phyloP scores from a whole-genome alignment of 371 early-diverging fungal genomes.

The Mortierella sp. region DNA sequence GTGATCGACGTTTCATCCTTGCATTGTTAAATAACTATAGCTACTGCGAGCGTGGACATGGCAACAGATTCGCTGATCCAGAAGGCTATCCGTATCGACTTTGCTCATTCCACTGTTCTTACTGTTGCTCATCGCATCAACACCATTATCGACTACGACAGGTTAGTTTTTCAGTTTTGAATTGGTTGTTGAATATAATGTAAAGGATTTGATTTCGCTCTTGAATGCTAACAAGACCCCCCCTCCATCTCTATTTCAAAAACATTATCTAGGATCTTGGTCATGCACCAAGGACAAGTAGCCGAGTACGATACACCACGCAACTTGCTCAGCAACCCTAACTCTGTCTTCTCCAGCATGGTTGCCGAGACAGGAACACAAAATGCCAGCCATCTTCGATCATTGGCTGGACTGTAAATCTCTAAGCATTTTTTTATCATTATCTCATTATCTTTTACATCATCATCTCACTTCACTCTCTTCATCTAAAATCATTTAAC shows the following conservation, averaged over 20 bases:
- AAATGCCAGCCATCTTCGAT: conserved; percentile 40
- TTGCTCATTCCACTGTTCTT: conserved; percentile 88
- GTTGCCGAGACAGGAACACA: conserved; percentile 79
- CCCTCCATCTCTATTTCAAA: neutral
- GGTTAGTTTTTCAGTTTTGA: conserved; percentile 10
- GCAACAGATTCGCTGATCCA: conserved; percentile 56
- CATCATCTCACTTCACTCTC: neutral
- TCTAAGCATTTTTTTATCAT: neutral
- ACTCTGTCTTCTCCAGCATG: conserved; percentile 80
- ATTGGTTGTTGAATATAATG: too few species aligned
- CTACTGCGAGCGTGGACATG: conserved; percentile 56
- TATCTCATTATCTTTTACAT: neutral
- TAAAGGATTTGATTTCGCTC: neutral
- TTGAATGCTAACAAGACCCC: neutral
- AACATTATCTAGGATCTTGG: conserved; percentile 44
- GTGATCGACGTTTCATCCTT: neutral
- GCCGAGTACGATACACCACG: conserved; percentile 63
- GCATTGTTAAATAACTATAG: conserved; percentile 10
- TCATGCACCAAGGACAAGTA: conserved; percentile 61
- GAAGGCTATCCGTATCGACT: conserved; percentile 88
- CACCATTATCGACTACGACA: conserved; percentile 55
- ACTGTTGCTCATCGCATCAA: conserved; percentile 91
- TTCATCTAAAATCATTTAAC: neutral
- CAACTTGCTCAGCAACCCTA: conserved; percentile 61
- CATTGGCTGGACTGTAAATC: conserved; percentile 33